Conservation (phyloP, 2,329 filamentous ascomycete genomes). For the Aspergillus bombycis region DNA sequence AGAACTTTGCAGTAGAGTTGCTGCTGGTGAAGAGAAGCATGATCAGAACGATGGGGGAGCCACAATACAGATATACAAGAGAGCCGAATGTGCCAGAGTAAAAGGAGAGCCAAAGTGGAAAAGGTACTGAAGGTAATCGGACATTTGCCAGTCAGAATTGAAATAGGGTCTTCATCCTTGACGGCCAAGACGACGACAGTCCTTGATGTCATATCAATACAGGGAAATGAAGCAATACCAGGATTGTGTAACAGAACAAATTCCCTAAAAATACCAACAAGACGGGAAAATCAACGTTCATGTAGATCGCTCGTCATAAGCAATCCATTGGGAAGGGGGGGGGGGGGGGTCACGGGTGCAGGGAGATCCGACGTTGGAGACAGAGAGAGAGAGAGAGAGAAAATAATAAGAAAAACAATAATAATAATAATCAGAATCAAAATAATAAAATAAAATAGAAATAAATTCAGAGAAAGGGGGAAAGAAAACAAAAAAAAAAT, state of each 20-base stretch:
- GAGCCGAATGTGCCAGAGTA: conserved; percentile 9
- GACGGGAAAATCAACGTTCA: conserved; percentile 19
- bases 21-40: conserved; percentile 22
- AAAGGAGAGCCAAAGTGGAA: conserved; percentile 12
- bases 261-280: conserved; percentile 19
- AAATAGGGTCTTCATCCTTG: conserved; percentile 30
- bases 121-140: conserved; percentile 7
- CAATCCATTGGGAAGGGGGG: not conserved
- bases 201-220: conserved; percentile 23
- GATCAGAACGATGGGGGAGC: conserved; percentile 28
- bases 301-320: conserved; percentile 26
- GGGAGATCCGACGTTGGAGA: conserved; percentile 9
- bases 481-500: not conserved
- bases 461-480: not conserved
- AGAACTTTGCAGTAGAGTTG: conserved; percentile 41
- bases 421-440: too few relatives aligned
- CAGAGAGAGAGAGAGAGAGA: not conserved
- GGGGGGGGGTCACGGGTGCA: conserved; percentile 11
- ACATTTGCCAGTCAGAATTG: conserved; percentile 22
- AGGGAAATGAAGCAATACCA: conserved; percentile 19
- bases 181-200: conserved; percentile 20
- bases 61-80: conserved; percentile 16
- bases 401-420: not conserved
- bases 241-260: conserved; percentile 20
- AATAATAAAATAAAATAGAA: not conserved